Evolutionary conservation across 768 basidiomycete species (phyloP).

Genomic region (Exidia glandulosa): DNA sequence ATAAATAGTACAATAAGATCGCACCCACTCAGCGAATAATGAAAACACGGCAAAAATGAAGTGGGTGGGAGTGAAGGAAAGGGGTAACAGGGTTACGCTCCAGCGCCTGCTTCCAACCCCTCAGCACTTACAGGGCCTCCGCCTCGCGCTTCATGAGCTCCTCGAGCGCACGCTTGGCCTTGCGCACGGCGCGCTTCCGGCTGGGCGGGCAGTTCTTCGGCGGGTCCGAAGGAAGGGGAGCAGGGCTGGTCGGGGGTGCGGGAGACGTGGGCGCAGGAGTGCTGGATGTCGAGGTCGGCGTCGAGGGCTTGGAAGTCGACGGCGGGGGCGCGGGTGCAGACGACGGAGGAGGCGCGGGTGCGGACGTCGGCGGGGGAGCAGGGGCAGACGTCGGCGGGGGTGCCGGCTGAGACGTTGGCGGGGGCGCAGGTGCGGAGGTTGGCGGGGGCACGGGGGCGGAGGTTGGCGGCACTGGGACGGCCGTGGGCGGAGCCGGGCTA

Average conservation of each 20-base stretch:
- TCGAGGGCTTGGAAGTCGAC: neutral
- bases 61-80: no score
- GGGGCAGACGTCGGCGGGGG: neutral
- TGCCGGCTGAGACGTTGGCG: neutral
- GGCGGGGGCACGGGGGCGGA: neutral
- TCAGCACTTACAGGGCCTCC: neutral
- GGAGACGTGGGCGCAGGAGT: neutral
- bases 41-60: no score
- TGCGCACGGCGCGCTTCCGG: slow-evolving; percentile 3
- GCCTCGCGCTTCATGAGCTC: neutral
- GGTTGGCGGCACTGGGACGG: no score
- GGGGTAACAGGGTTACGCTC: neutral
- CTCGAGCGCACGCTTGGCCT: slow-evolving; percentile 1
- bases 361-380: neutral
- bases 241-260: neutral
- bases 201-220: neutral
- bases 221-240: neutral
- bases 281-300: neutral
- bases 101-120: neutral
- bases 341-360: neutral
- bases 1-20: neutral
- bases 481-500: no score
- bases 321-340: neutral
- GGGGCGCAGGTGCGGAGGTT: neutral
- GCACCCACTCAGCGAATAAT: no score